These are phyloP conservation scores for Penicillium brevicompactum DNA, from an alignment of 2,329 filamentous ascomycete species.

Conservation along the genomic window DNA sequence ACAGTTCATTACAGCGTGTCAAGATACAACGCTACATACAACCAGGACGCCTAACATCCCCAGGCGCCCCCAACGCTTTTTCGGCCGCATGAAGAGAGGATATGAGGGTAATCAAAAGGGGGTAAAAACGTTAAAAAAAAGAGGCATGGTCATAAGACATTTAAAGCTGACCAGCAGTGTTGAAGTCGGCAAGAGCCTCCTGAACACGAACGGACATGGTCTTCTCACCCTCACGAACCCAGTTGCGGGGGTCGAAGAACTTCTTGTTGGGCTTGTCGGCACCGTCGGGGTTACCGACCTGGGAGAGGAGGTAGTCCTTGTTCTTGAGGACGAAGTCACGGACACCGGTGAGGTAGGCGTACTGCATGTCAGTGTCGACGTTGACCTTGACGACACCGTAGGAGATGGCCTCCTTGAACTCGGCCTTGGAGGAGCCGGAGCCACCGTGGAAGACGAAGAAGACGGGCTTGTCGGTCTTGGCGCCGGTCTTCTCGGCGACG, in stretches of 20 bases:
- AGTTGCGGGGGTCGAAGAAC: slow-evolving; percentile 85
- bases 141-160: slow-evolving; percentile 16
- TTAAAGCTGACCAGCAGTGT: slow-evolving; percentile 78
- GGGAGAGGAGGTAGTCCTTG: slow-evolving; percentile 86
- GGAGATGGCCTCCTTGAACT: slow-evolving; percentile 85
- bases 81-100: slow-evolving; percentile 17
- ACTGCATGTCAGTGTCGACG: slow-evolving; percentile 97
- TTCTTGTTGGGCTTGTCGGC: slow-evolving; percentile 99
- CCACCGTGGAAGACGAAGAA: slow-evolving; percentile 99
- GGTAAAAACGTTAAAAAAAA: slow-evolving; percentile 8
- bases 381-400: slow-evolving; percentile 99
- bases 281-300: slow-evolving; percentile 94
- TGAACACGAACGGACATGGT: slow-evolving; percentile 82
- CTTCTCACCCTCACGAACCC: slow-evolving; percentile 94
- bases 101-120: slow-evolving; percentile 7
- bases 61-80: slow-evolving; percentile 20
- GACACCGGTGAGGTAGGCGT: slow-evolving; percentile 87
- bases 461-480: slow-evolving; percentile 82
- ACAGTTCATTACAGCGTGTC: slow-evolving; percentile 29
- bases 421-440: slow-evolving; percentile 85
- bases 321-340: slow-evolving; percentile 93
- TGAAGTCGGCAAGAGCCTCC: slow-evolving; percentile 88
- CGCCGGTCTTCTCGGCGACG: slow-evolving; percentile 76
- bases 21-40: slow-evolving; percentile 31
- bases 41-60: slow-evolving; percentile 24